Evolutionary conservation across 345 rosid genomes (phyloP), one percentile per base, ranked within the genome.

Genomic region (Camelina sativa): DNA sequence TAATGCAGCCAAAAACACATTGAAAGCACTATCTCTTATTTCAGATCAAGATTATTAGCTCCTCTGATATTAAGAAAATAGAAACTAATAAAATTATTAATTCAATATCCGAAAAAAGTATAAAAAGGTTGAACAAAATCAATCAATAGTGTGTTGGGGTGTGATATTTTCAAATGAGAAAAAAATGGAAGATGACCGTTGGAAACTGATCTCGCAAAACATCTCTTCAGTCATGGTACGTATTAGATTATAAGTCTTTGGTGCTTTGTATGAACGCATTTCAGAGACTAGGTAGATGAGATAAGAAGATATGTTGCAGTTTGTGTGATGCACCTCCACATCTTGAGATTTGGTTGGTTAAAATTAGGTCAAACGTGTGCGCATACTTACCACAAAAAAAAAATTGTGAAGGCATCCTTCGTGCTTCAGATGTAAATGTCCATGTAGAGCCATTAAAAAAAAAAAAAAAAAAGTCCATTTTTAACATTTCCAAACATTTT

Each of bases 281-380:
- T 47, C 44, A 16, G 23, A 16, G 23, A 64, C 30, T 11, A 11
- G 57, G 30, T 25, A 23, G 72, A 22, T 38, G 23, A 67, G 47
- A 9, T 67, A 15, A 38, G 23, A 10, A 68, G 62, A 69, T 7
- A 28, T 56, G 30, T 7, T 55, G 41, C 12, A 19, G 63, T 69
- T 30, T 55, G 60, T 71, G 52, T 38, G 41, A 71, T 48, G 20
- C 60, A 50, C 50, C 48, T 59, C 20, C 34, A 10, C 28, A n/a
- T 54, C 52, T 54, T 25, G 23, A 40, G 62, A 67, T 68, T 16
- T 68, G 40, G 52, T 41, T 55, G 53, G 62, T 54, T 40, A 56
- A 46, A 19, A 16, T 28, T n/a, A 11, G 52, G 72, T 55, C 63
- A 41, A 55, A 44, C 56, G 35, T 46, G 41, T 37, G 38, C 2